Base-by-base conservation (phyloP, 352 stramenopile species). In the Thraustotheca clavata region DNA sequence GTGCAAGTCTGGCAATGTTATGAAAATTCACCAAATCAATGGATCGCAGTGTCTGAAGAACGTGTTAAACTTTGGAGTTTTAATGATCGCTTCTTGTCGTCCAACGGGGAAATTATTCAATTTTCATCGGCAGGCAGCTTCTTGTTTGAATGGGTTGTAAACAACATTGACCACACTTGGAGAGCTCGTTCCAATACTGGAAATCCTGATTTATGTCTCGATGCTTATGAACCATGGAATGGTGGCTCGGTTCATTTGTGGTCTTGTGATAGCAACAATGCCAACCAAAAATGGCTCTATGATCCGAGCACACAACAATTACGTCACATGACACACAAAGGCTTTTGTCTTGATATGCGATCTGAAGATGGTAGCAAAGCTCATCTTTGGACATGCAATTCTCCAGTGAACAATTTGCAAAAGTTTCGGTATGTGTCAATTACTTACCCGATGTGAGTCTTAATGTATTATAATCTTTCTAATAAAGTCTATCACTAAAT, bases 301-400 rank as follows among this genome's bases (percentile, higher is more conserved):
- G 71, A 86, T 41, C 18, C 68, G 7, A 20, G 39, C 3, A 82
- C 76, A 0, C 72, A 75, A 39, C 73, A 83, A 59, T 57, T 86
- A 18, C 71, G 70, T 32, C 76, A 86, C 62, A 1, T 70, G 57
- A 77, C 61, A 3, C 73, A 83, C 67, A 3, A 22, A 12, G 75
- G 75, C n/a, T 86, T 87, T 54, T 89, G 80, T 41, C 54, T 89
- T 16, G 78, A 87, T 67, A 54, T 55, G 16, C 14, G 20, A 18
- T 38, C 18, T 7, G 35, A 38, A 8, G 20, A 20, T 4, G 55
- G 39, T 26, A 33, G 18, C 11, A 18, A 22, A 9, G 35, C 35
- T 1, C 36, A 65, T 27, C 9, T 65, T 29, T 65, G 55, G 55
- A 7, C 12, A 27, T 63, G 55, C 55, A 24, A 52, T 52, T 24